Evolutionary conservation across 352 stramenopile species (phyloP), one percentile per base, ranked within the genome.

Genomic region (Phytophthora tubulina): DNA sequence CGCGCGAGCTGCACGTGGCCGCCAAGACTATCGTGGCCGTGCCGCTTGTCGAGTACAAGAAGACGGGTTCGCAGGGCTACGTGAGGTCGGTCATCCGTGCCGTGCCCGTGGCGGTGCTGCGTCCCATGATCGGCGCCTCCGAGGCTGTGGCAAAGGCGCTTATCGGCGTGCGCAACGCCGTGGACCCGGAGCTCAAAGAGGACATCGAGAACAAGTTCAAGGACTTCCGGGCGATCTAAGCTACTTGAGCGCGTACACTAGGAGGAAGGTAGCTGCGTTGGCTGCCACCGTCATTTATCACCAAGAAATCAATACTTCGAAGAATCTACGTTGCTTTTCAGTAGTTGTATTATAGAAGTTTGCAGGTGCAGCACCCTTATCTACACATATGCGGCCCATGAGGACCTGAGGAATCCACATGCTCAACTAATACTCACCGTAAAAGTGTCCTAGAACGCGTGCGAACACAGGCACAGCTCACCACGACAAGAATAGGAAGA

Each of bases 161-260:
- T 13, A 95, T 96, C 57, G 90, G 90, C 14, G 89, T 95, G 17
- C 88, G 90, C 67, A 97, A 97, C 60, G 86, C 85, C 3, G 89
- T 97, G 55, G 89, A 96, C 58, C 90, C 90, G 36, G 90, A 97
- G 72, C 80, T 96, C 44, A 97, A 95, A 69, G 90, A 97, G 63
- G 89, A 97, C 70, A 95, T 97, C 49, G 88, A 95, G 78, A 97
- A 97, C 77, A 97, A 97, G 76, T 97, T 96, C 63, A 97, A 97
- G 83, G 88, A 96, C 78, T 92, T 94, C 60, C 83, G 87, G 31
- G 61, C 66, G 15, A 80, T 76, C 39, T 84, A 51, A 80, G 55
- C 48, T 44, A 42, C 39, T 27, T 27, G 27, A 41, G 42, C 56
- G 35, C 17, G 33, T 42, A 32, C 42, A 50, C 3, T 17, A 46